Percentiles rank a stretch among this genome's conserved stretches.
These are phyloP conservation scores for Yarrowia keelungensis DNA, from an alignment of 805 yeast species.

Conservation along the genomic window DNA sequence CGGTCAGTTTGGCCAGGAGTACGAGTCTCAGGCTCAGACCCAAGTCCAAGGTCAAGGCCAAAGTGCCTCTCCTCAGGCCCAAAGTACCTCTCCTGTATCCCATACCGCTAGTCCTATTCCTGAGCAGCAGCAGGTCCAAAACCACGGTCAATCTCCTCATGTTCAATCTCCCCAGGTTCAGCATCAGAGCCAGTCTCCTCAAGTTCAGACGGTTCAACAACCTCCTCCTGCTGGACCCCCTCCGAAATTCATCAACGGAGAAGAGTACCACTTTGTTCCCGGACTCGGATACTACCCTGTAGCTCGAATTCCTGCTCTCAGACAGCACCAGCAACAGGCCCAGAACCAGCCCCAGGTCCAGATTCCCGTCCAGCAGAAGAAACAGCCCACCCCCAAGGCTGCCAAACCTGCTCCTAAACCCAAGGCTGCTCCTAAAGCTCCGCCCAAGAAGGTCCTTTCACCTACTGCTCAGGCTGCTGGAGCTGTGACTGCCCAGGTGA, in stretches of 20 bases:
- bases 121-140: too few species aligned
- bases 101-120: too few species aligned
- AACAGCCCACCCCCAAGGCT: neutral
- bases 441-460: neutral
- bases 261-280: conserved; percentile 25
- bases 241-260: conserved; percentile 28
- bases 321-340: conserved; percentile 3
- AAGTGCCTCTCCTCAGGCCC: too few species aligned
- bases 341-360: neutral
- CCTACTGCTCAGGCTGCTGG: conserved; percentile 2
- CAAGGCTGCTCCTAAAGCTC: neutral
- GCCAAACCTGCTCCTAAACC: conserved; percentile 2
- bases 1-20: neutral
- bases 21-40: neutral
- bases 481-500: neutral
- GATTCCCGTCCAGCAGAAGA: neutral
- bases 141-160: neutral
- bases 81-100: too few species aligned
- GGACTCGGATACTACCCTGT: conserved; percentile 32
- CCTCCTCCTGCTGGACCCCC: neutral
- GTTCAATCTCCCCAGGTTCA: neutral
- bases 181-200: neutral
- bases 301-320: conserved; percentile 1
- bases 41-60: neutral
- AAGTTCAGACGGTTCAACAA: neutral